Conservation (phyloP, 257 asterid species). For the Solanum ossicruentum region DNA sequence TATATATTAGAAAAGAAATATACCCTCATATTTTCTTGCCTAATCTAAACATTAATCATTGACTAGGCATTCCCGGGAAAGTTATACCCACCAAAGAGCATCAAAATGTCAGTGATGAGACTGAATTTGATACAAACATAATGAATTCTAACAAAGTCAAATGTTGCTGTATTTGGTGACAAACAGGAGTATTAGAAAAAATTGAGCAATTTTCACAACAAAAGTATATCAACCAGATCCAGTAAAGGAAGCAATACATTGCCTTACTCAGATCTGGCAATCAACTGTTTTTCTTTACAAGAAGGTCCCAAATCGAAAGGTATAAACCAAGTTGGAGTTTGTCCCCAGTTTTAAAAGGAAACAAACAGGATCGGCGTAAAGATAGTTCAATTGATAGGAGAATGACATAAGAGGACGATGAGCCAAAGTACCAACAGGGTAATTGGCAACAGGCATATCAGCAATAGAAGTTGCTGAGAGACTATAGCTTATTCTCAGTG, state of each 20-base stretch:
- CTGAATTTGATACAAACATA: background rate
- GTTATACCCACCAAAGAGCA: background rate
- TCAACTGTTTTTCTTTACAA: slow-evolving; percentile 18
- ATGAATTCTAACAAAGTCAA: slow-evolving; percentile 13
- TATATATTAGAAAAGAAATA: no score
- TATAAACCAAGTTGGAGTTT: slow-evolving; percentile 20
- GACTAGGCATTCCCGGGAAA: background rate
- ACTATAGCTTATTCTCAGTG: slow-evolving; percentile 52
- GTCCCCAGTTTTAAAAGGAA: slow-evolving; percentile 12
- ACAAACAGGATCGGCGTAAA: slow-evolving; percentile 9
- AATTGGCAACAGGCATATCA: slow-evolving; percentile 61
- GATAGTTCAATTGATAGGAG: slow-evolving; percentile 20
- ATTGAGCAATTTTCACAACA: slow-evolving; percentile 14
- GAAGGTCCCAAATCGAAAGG: slow-evolving; percentile 37
- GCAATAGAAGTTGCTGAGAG: slow-evolving; percentile 59
- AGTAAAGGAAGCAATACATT: slow-evolving; percentile 15
- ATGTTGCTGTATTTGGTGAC: slow-evolving; percentile 9
- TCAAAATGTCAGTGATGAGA: background rate
- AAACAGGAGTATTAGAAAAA: background rate
- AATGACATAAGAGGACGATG: slow-evolving; percentile 33
- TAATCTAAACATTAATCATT: background rate
- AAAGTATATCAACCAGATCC: slow-evolving; percentile 17
- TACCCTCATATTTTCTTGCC: background rate
- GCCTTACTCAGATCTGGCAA: slow-evolving; percentile 15
- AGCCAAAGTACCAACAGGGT: slow-evolving; percentile 40